These are phyloP conservation scores for Penicillium soppii DNA, from an alignment of 495 filamentous ascomycete genomes.

Conservation along the genomic window DNA sequence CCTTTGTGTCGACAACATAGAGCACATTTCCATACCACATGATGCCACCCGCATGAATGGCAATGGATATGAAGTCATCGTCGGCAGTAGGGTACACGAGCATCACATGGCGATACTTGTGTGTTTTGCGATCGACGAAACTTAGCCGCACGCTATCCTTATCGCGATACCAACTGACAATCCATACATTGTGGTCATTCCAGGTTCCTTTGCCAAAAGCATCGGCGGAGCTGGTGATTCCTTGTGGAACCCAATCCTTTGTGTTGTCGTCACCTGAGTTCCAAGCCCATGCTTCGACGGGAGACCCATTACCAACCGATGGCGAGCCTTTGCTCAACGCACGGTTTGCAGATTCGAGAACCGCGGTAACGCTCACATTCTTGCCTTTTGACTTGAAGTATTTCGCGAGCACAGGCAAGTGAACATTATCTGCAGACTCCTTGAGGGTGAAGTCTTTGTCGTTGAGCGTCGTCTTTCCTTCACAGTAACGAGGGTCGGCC, in stretches of 20 bases:
- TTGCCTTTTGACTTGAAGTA: constrained; percentile 18
- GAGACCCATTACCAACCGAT: constrained; percentile 20
- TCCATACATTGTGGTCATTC: constrained; percentile 32
- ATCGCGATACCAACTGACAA: constrained; percentile 39
- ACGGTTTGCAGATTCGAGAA: constrained; percentile 38
- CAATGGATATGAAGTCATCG: constrained; percentile 27
- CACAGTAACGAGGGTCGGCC: neutral
- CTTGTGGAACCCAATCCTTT: constrained; percentile 38
- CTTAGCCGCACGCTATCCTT: constrained; percentile 32
- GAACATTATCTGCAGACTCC: constrained; percentile 14
- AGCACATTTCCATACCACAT: constrained; percentile 34
- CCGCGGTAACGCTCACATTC: constrained; percentile 27
- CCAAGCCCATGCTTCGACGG: constrained; percentile 23
- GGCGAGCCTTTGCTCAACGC: constrained; percentile 21
- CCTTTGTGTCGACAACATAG: constrained; percentile 33
- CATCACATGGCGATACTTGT: constrained; percentile 41
- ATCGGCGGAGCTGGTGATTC: constrained; percentile 38
- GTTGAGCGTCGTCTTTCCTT: neutral
- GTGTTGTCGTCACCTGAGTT: constrained; percentile 35
- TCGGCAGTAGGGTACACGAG: constrained; percentile 31
- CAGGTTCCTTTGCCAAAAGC: constrained; percentile 29
- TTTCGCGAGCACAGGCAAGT: constrained; percentile 15
- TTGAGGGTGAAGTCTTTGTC: constrained; percentile 8
- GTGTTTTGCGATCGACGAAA: constrained; percentile 32
- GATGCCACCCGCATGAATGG: constrained; percentile 33